Evolutionary conservation across 192 early-diverging fungal genomes (phyloP).

Genomic region (Coemansia sp.): DNA sequence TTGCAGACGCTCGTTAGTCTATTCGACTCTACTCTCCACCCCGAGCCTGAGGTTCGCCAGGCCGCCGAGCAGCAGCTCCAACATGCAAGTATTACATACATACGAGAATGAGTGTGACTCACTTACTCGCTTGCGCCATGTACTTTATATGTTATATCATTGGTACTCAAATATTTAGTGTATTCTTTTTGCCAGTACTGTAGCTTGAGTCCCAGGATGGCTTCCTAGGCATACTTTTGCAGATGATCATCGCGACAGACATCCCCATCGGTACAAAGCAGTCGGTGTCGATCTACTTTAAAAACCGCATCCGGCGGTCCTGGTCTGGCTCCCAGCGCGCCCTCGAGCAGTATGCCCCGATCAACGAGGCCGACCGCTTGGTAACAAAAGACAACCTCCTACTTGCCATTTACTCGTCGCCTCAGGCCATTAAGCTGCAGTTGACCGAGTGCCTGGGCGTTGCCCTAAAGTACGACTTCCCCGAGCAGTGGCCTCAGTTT

Average conservation of each 20-base stretch:
- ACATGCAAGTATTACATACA: conserved; percentile 52
- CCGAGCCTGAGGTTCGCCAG: conserved; percentile 76
- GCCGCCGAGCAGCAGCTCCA: conserved; percentile 82
- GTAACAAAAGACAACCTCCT: conserved; percentile 76
- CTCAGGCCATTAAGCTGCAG: conserved; percentile 78
- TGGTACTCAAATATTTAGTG: not conserved
- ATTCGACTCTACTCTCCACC: conserved; percentile 76
- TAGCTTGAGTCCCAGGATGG: conserved; percentile 53
- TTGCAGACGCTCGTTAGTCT: conserved; percentile 46
- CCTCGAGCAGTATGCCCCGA: conserved; percentile 45
- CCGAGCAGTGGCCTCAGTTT: conserved; percentile 79
- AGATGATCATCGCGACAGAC: conserved; percentile 39
- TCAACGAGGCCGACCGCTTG: conserved; percentile 69
- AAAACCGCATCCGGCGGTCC: conserved; percentile 73
- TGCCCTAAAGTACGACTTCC: conserved; percentile 79
- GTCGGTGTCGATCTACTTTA: conserved; percentile 80
- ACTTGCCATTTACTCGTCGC: conserved; percentile 67
- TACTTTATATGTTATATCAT: not conserved
- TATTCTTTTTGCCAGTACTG: not conserved
- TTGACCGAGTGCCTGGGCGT: conserved; percentile 73
- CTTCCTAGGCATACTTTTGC: conserved; percentile 48
- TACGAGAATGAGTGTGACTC: not conserved
- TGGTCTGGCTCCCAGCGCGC: conserved; percentile 58
- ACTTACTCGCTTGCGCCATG: not conserved
- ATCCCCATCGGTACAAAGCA: conserved; percentile 41